A percentile compares a stretch with the other conserved stretches of the same genome.
Evolutionary conservation across 2,329 filamentous ascomycete species (phyloP).

Genomic region (Corynespora cassiicola): DNA sequence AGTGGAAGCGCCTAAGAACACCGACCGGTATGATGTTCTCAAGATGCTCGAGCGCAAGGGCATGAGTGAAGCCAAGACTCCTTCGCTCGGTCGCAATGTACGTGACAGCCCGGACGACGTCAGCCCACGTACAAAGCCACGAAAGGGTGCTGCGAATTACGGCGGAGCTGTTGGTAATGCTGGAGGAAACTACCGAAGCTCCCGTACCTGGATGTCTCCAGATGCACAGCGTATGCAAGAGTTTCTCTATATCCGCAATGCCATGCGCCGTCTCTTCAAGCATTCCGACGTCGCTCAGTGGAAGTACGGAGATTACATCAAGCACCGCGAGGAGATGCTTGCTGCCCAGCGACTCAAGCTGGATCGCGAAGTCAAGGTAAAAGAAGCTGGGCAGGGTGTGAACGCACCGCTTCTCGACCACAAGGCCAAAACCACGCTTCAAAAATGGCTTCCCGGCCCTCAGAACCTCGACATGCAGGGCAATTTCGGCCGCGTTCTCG

Average conservation of each 20-base stretch:
- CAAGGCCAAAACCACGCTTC: constrained; percentile 18
- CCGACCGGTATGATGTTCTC: too few species aligned
- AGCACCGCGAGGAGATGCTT: constrained; percentile 34
- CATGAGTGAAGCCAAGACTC: too few species aligned
- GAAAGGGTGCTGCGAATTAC: not conserved
- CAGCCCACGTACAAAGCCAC: not conserved
- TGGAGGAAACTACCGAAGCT: constrained; percentile 18
- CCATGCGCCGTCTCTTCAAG: constrained; percentile 43
- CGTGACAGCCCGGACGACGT: too few species aligned
- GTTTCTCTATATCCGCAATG: constrained; percentile 38
- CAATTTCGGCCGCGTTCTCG: constrained; percentile 41
- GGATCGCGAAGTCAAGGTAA: constrained; percentile 15
- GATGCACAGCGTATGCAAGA: constrained; percentile 33
- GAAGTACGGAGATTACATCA: constrained; percentile 39
- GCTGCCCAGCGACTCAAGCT: constrained; percentile 22
- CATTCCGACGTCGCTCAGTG: constrained; percentile 39
- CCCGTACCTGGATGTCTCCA: constrained; percentile 32
- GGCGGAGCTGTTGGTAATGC: not conserved
- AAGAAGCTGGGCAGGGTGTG: constrained; percentile 14
- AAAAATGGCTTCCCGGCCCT: constrained; percentile 20
- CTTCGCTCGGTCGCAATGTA: too few species aligned
- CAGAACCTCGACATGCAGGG: constrained; percentile 27
- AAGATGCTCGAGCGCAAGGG: too few species aligned
- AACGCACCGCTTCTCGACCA: constrained; percentile 10
- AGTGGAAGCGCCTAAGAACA: too few species aligned